phyloP scores from a whole-genome alignment of 2,329 filamentous ascomycete genomes.

The Aureobasidium uvarum region DNA sequence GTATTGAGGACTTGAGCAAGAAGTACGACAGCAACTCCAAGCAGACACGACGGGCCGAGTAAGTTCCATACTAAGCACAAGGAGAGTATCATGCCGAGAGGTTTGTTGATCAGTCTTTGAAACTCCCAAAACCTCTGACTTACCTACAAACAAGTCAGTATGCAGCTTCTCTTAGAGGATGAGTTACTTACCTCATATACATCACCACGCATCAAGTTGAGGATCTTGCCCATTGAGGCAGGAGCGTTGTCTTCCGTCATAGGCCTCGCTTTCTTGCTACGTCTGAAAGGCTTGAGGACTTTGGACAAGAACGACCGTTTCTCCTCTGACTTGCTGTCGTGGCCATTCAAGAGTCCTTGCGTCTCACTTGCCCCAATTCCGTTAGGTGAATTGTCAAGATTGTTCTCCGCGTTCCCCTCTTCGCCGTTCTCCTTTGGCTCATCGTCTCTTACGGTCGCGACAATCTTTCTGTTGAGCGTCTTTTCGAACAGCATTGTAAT shows the following conservation, averaged over 20 bases:
- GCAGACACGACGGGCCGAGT: slow-evolving; percentile 74
- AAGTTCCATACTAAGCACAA: slow-evolving; percentile 72
- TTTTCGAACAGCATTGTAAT: slow-evolving; percentile 84
- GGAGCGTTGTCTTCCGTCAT: slow-evolving; percentile 48
- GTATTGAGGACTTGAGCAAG: slow-evolving; percentile 69
- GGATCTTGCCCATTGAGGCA: slow-evolving; percentile 84
- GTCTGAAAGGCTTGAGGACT: neutral
- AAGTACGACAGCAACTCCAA: slow-evolving; percentile 66
- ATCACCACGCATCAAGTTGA: slow-evolving; percentile 79
- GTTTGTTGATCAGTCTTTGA: slow-evolving; percentile 69
- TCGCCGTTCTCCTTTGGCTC: slow-evolving; percentile 34
- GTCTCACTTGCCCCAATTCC: slow-evolving; percentile 20
- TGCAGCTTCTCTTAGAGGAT: neutral
- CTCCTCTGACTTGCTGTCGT: slow-evolving; percentile 32
- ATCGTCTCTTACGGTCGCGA: slow-evolving; percentile 30
- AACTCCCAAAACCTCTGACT: slow-evolving; percentile 84
- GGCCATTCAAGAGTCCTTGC: slow-evolving; percentile 27
- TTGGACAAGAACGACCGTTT: slow-evolving; percentile 5
- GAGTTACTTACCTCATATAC: slow-evolving; percentile 54
- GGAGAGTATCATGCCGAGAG: slow-evolving; percentile 72
- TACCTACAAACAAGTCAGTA: neutral
- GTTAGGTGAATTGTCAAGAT: slow-evolving; percentile 28
- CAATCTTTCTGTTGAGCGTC: slow-evolving; percentile 64
- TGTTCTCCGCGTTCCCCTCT: slow-evolving; percentile 28
- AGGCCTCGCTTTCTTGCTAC: neutral